Percentiles rank a stretch among this genome's conserved stretches.
These are phyloP conservation scores for Luffa acutangula DNA, from an alignment of 306 rosid genomes.

Conservation along the genomic window DNA sequence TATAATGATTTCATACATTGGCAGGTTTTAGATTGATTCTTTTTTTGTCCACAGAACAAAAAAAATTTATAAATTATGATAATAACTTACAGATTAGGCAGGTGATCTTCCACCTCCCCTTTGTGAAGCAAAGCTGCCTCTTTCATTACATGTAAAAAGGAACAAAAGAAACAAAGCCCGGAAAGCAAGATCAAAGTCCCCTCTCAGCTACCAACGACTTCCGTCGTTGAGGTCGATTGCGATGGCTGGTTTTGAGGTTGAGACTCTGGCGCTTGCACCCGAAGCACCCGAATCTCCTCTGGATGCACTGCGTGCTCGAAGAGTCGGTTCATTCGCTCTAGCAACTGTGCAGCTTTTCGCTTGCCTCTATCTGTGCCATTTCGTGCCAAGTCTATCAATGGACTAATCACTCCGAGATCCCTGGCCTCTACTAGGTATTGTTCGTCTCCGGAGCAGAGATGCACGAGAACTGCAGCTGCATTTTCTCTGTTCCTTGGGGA, in stretches of 20 bases:
- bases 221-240: slow-evolving; percentile 17
- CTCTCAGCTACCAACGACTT: slow-evolving; percentile 33
- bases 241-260: slow-evolving; percentile 39
- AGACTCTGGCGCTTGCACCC: slow-evolving; percentile 27
- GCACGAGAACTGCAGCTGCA: slow-evolving; percentile 88
- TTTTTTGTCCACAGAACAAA: background rate
- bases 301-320: slow-evolving; percentile 44
- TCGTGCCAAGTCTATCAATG: slow-evolving; percentile 64
- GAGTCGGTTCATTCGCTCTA: slow-evolving; percentile 71
- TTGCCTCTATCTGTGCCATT: slow-evolving; percentile 92
- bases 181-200: slow-evolving; percentile 10
- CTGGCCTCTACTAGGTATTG: slow-evolving; percentile 62
- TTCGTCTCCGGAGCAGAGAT: slow-evolving; percentile 77
- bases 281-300: slow-evolving; percentile 10
- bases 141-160: slow-evolving; percentile 27
- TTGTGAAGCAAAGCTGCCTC: slow-evolving; percentile 31
- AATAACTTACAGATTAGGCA: slow-evolving; percentile 39
- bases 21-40: background rate
- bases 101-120: slow-evolving; percentile 85
- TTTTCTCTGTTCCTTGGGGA: slow-evolving; percentile 95
- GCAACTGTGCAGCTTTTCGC: slow-evolving; percentile 80
- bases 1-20: background rate
- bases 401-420: slow-evolving; percentile 53
- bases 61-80: background rate
- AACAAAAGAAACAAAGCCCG: slow-evolving; percentile 28